These are phyloP conservation scores for Physcia stellaris DNA, from an alignment of 495 filamentous ascomycete species.

Conservation along the genomic window DNA sequence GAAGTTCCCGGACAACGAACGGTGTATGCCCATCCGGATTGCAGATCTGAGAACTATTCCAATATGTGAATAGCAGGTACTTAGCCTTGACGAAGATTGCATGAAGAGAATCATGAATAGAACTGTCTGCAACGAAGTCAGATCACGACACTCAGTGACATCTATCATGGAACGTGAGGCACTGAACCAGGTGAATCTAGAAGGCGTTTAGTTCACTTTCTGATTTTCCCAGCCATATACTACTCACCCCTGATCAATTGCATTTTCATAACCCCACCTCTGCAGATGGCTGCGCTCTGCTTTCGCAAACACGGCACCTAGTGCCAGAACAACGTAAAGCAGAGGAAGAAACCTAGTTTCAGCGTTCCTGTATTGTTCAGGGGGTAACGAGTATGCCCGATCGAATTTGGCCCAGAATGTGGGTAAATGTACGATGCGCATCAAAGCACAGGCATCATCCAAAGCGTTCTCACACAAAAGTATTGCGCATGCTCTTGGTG, in stretches of 20 bases:
- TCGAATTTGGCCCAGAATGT: constrained; percentile 69
- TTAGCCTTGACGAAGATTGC: constrained; percentile 79
- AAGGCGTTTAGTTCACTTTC: not conserved
- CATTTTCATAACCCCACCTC: constrained; percentile 45
- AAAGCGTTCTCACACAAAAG: constrained; percentile 64
- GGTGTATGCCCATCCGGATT: constrained; percentile 77
- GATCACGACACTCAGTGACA: constrained; percentile 81
- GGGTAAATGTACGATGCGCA: constrained; percentile 81
- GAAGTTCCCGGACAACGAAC: constrained; percentile 59
- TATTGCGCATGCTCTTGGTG: constrained; percentile 50
- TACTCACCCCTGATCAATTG: constrained; percentile 1
- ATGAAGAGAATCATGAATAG: constrained; percentile 90
- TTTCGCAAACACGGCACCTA: constrained; percentile 70
- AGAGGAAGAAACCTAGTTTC: constrained; percentile 76
- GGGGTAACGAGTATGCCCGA: constrained; percentile 59
- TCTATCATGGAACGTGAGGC: constrained; percentile 70
- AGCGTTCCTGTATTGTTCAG: constrained; percentile 53
- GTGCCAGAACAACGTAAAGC: constrained; percentile 68
- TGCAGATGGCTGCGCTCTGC: constrained; percentile 32
- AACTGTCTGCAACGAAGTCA: constrained; percentile 72
- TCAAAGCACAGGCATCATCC: constrained; percentile 68
- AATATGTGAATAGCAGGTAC: constrained; percentile 86
- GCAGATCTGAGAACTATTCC: constrained; percentile 80
- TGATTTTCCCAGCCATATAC: not conserved
- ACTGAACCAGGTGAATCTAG: constrained; percentile 74